These are phyloP conservation scores for Prunus padus DNA, from an alignment of 306 rosid species.

Conservation along the genomic window DNA sequence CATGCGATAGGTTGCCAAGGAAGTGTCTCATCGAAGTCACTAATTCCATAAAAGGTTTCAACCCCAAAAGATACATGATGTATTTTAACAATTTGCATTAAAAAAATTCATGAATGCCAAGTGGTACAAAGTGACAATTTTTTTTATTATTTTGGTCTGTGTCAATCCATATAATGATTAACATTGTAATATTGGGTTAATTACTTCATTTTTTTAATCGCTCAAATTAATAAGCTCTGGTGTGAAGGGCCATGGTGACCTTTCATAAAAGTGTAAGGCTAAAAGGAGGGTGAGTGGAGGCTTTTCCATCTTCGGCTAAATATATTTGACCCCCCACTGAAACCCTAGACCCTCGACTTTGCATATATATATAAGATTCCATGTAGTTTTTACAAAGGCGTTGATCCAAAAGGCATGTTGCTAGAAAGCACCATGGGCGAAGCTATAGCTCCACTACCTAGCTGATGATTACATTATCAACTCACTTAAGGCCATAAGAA, in stretches of 20 bases:
- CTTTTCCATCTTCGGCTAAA: constrained; percentile 36
- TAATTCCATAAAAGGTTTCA: background rate
- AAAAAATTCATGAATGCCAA: background rate
- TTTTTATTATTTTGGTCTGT: too few relatives aligned
- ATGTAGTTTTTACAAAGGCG: constrained; percentile 17
- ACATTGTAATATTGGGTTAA: too few relatives aligned
- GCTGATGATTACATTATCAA: constrained; percentile 34
- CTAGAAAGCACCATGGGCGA: constrained; percentile 10
- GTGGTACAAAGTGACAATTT: background rate
- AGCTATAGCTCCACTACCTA: constrained; percentile 39
- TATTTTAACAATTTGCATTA: too few relatives aligned
- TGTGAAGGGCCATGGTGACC: constrained; percentile 8
- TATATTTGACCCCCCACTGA: constrained; percentile 26
- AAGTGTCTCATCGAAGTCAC: background rate
- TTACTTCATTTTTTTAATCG: too few relatives aligned
- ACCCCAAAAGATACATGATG: background rate
- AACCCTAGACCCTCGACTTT: constrained; percentile 17
- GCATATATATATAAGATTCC: constrained; percentile 32
- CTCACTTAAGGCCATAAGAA: background rate
- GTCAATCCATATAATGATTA: too few relatives aligned
- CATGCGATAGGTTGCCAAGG: background rate
- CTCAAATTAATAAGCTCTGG: background rate
- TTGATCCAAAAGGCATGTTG: constrained; percentile 27
- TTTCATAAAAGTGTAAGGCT: constrained; percentile 10
- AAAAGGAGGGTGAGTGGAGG: constrained; percentile 26